Base-by-base conservation (phyloP, 139 green algal genomes). In the Dunaliella primolecta region DNA sequence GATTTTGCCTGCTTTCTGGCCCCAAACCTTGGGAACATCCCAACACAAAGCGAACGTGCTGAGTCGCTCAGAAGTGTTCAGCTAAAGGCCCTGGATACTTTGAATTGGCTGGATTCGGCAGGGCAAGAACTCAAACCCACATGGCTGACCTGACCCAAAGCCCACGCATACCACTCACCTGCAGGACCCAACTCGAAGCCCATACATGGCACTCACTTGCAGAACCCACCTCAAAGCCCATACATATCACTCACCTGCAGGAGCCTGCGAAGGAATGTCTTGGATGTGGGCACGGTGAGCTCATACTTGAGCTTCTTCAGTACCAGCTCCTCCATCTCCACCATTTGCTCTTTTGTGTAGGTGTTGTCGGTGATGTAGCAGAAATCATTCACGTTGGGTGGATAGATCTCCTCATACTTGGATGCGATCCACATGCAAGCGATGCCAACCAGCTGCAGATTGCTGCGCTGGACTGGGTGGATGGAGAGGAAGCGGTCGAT, bases 331-430 rank as follows among this genome's bases (percentile, higher is more conserved):
- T 99, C 97, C 93, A 97, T 97, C 0, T 87, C 74, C 1, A 98
- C 84, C 23, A 99, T 88, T 83, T 98, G 88, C 46, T 95, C 85
- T n/a, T 93, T 91, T 25, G 88, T 92, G 92, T 99, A 99, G 3
- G 96, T 98, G 92, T 98, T 97, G 90, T 99, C 97, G 0, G 97
- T 99, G 89, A 99, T 99, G 92, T 98, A 98, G 84, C 92, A 96
- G 84, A 98, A 99, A 75, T 98, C 95, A 55, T 94, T 88, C 24
- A 98, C 91, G 80, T 95, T 94, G 34, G 96, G 96, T 3, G 97
- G 93, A 84, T 98, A 98, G 75, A 99, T 98, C 93, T 99, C 97
- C 91, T 99, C 96, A 84, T 98, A 99, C 89, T 99, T 99, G 83
- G 94, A 88, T 1, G 97, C 97, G 29, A 98, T 88, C 83, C 98